Conservation (phyloP, 352 stramenopile species). For the Phytophthora cryptogea region DNA sequence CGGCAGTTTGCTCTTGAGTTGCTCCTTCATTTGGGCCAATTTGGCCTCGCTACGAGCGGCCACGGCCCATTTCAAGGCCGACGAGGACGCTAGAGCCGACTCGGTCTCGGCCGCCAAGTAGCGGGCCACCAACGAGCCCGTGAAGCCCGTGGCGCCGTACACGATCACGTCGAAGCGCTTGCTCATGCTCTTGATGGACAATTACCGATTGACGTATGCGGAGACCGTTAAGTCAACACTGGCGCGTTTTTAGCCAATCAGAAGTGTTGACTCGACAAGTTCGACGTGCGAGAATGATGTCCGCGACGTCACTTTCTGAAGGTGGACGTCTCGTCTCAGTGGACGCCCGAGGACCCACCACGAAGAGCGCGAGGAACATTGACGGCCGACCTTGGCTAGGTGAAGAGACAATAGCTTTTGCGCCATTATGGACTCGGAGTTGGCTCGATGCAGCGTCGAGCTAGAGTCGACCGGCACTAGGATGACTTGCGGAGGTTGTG, state of each 20-base stretch:
- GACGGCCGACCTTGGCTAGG: no score
- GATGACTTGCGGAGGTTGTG: no score
- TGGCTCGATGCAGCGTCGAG: not conserved
- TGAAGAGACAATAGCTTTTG: not conserved
- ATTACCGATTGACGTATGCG: conserved; percentile 2
- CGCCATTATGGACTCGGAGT: not conserved
- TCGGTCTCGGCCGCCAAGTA: conserved; percentile 65
- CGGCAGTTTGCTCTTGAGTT: conserved; percentile 54
- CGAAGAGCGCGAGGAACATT: no score
- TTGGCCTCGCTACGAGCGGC: conserved; percentile 81
- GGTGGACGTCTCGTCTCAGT: conserved; percentile 1
- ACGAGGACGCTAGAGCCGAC: conserved; percentile 27
- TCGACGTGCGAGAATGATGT: conserved; percentile 11
- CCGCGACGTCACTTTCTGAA: conserved; percentile 21
- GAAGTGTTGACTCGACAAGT: conserved; percentile 30
- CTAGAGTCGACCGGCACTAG: not conserved
- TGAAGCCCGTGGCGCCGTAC: conserved; percentile 92
- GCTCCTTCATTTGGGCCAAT: conserved; percentile 61
- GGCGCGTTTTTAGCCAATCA: conserved; percentile 4
- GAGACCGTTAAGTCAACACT: no score
- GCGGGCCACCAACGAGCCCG: conserved; percentile 68
- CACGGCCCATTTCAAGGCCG: conserved; percentile 84
- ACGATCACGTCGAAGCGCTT: conserved; percentile 75
- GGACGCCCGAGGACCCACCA: not conserved
- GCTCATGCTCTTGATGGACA: conserved; percentile 22